Base-by-base conservation (phyloP, 176 grass and related monocot species). In the Areca catechu region DNA sequence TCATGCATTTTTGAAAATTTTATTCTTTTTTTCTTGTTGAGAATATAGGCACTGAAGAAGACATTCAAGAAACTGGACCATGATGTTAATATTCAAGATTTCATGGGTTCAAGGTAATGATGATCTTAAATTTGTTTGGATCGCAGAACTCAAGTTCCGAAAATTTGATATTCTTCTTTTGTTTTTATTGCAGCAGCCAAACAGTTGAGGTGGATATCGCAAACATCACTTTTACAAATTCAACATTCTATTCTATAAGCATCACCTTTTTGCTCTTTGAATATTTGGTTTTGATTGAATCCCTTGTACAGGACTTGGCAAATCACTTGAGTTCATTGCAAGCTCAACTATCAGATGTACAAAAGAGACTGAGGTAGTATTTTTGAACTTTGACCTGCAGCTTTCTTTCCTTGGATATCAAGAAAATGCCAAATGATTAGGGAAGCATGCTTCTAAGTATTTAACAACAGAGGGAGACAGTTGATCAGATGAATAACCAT, bases 41-140 rank as follows among this genome's bases (percentile, higher is more conserved):
- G 34, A 43, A 43, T 23, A 62, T 72, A 90, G 82, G 78, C 82
- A 23, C 72, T 90, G 17, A 82, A 82, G 75, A 90, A 90, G 64
- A 82, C 86, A 62, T 90, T 90, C 86, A 85, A 90, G 82, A 90
- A 90, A 58, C 75, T 90, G 22, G 86, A 90, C 48, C 86, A 90
- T 47, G 82, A 90, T 70, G 78, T 90, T 50, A 85, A 90, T 75
- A 82, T 90, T 71, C 86, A 85, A 47, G 86, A 90, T 23, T 90
- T 90, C 63, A 68, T 90, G 74, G 86, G 82, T 57, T 85, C 77
- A 17, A 69, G 86, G 86, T 90, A 85, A 68, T 58, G 49, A 28
- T 69, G 5, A 22, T 67, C n/a, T 49, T 60, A 56, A 28, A 49
- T 9, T 24, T 59, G 21, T 69, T 23, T 48, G 24, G 6, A 6